Evolutionary conservation across 148 eudicot species (phyloP).

Genomic region (Polygonum aviculare): DNA sequence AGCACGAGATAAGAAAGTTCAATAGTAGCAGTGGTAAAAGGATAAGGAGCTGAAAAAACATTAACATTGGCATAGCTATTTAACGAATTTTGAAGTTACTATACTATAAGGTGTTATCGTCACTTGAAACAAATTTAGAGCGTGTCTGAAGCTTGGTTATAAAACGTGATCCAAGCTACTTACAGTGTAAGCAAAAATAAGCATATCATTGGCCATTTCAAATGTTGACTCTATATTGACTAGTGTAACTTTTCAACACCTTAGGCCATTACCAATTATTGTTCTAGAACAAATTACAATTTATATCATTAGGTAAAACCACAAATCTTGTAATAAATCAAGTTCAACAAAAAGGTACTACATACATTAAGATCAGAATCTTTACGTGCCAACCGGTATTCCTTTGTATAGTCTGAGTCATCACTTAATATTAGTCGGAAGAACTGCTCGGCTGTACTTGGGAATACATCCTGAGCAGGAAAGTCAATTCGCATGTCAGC

Average conservation of each 20-base stretch:
- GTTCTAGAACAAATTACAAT: too few species aligned
- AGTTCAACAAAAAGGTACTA: not conserved
- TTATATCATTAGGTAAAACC: not conserved
- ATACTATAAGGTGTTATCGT: too few species aligned
- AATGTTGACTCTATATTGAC: too few species aligned
- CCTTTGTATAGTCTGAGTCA: conserved; percentile 54
- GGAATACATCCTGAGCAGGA: conserved; percentile 53
- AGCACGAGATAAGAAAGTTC: not conserved
- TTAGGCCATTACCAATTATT: too few species aligned
- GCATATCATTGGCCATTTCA: too few species aligned
- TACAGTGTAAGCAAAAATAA: too few species aligned
- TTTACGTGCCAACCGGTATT: conserved; percentile 67
- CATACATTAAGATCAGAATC: conserved; percentile 69
- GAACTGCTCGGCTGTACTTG: conserved; percentile 73
- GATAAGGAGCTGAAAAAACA: not conserved
- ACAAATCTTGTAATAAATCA: not conserved
- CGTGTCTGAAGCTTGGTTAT: too few species aligned
- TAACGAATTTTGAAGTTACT: not conserved
- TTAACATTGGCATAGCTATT: not conserved
- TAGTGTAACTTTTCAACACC: too few species aligned
- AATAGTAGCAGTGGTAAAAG: not conserved
- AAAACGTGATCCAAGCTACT: too few species aligned
- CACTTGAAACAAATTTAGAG: too few species aligned
- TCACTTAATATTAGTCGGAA: conserved; percentile 65
- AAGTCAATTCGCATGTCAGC: not conserved